Percentiles rank a stretch among this genome's conserved stretches.
Evolutionary conservation across 495 filamentous ascomycete genomes (phyloP).

Genomic region (Paragyromitra xinjiangensis): DNA sequence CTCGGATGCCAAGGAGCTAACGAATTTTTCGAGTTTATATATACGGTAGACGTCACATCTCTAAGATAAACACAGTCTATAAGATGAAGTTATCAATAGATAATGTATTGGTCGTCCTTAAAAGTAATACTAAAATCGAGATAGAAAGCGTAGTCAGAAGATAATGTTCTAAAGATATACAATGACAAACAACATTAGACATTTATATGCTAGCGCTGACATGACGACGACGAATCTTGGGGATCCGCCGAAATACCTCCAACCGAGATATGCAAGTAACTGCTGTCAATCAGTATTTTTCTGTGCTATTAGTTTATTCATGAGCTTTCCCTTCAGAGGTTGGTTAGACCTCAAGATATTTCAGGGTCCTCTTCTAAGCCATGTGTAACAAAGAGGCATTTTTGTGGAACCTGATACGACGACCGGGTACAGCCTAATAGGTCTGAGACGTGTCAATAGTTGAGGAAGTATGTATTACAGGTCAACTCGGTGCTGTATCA

Average conservation of each 20-base stretch:
- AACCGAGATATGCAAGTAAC: background rate
- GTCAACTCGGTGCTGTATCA: background rate
- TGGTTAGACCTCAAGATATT: background rate
- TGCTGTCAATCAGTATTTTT: background rate
- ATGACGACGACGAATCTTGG: background rate
- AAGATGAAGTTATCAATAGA: background rate
- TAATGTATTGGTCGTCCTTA: background rate
- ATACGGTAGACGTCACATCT: too few species aligned
- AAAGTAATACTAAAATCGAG: background rate
- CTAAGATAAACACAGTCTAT: background rate
- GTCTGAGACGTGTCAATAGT: background rate
- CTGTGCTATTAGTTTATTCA: background rate
- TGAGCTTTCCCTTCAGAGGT: background rate
- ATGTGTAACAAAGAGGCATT: conserved; percentile 12
- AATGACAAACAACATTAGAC: background rate
- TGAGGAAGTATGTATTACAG: background rate
- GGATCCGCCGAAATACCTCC: background rate
- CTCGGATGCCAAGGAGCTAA: too few species aligned
- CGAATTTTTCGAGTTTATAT: too few species aligned
- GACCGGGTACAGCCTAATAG: background rate
- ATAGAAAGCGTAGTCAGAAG: background rate
- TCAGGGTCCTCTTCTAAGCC: background rate
- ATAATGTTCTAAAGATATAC: conserved; percentile 13
- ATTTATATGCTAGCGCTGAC: background rate
- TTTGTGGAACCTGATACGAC: conserved; percentile 17